phyloP scores from a whole-genome alignment of 768 basidiomycete species.

The Podaxis sp. region DNA sequence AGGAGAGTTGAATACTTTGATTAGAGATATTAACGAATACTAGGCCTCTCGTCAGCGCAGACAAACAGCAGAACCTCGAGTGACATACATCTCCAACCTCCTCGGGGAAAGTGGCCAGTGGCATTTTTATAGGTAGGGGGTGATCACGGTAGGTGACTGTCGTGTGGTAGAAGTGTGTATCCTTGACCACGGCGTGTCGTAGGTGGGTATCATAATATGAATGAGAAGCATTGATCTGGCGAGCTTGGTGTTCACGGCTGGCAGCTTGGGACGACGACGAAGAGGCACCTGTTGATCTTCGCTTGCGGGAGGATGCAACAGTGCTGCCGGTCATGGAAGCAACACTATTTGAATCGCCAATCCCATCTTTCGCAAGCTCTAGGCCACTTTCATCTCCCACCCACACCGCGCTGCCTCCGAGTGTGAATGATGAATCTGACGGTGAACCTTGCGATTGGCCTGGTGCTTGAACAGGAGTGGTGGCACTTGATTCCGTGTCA shows the following conservation, averaged over 20 bases:
- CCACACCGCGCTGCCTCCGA: slow-evolving; percentile 84
- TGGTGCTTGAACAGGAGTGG: slow-evolving; percentile 26
- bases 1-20: slow-evolving; percentile 74
- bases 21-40: slow-evolving; percentile 91
- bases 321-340: slow-evolving; percentile 41
- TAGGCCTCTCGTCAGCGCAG: slow-evolving; percentile 28
- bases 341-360: slow-evolving; percentile 42
- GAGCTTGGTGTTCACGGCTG: slow-evolving; percentile 39
- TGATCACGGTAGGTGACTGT: slow-evolving; percentile 82
- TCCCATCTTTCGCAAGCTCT: slow-evolving; percentile 46
- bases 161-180: slow-evolving; percentile 95
- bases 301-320: slow-evolving; percentile 43
- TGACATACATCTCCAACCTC: slow-evolving; percentile 91
- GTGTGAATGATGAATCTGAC: slow-evolving; percentile 71
- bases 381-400: slow-evolving; percentile 72
- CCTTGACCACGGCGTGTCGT: slow-evolving; percentile 60
- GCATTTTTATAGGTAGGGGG: slow-evolving; percentile 87
- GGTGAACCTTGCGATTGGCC: slow-evolving; percentile 50
- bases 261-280: slow-evolving; percentile 64
- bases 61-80: background rate
- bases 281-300: slow-evolving; percentile 73
- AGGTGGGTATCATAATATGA: slow-evolving; percentile 46
- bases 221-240: slow-evolving; percentile 36
- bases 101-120: slow-evolving; percentile 84
- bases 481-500: slow-evolving; percentile 38